Evolutionary conservation across 2,329 filamentous ascomycete species (phyloP), one percentile per base, ranked within the genome.

Genomic region (Colletotrichum sp.): DNA sequence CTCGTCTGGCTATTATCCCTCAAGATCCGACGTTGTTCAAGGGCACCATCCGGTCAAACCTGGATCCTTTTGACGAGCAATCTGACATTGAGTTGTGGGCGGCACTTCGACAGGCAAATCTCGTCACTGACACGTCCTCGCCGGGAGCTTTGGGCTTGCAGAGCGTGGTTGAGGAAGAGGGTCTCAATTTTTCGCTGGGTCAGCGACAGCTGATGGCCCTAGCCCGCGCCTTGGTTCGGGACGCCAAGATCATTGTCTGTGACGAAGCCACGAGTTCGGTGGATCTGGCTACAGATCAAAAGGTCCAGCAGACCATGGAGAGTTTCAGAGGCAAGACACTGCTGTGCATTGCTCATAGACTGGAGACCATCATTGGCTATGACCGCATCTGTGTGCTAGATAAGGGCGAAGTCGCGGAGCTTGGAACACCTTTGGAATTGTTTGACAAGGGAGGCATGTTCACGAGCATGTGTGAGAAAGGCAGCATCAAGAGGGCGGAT

Each of bases 301-400:
- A 61, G 27, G 56, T 61, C 27, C 56, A 61, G 28, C 25, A 61
- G 28, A 85, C 86, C 2, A 85, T 93, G 25, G 93, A 79, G 93
- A 93, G 93, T 88, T 86, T 5, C 89, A 89, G 69, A 87, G 87
- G 6, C 25, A 61, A 61, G 56, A 93, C 92, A 3, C 83, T 94
- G 25, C 93, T 84, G 94, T 95, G 74, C 93, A 94, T 95, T 82
- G 93, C 93, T 25, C 71, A 79, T 34, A 71, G 79, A 8, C 76
- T 81, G 8, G 91, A 91, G 81, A 95, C 93, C 0, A 94, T 95
- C 74, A 91, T 95, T 71, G 88, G 89, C 48, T 95, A 95, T 80
- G 93, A 95, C 81, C 88, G 93, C 16, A 94, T 95, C 77, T 92
- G 92, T 76, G 94, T 95, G 65, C 93, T 96, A 92, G 93, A 95